Conservation (phyloP, 495 filamentous ascomycete genomes). For the Glutinoglossum americanum region DNA sequence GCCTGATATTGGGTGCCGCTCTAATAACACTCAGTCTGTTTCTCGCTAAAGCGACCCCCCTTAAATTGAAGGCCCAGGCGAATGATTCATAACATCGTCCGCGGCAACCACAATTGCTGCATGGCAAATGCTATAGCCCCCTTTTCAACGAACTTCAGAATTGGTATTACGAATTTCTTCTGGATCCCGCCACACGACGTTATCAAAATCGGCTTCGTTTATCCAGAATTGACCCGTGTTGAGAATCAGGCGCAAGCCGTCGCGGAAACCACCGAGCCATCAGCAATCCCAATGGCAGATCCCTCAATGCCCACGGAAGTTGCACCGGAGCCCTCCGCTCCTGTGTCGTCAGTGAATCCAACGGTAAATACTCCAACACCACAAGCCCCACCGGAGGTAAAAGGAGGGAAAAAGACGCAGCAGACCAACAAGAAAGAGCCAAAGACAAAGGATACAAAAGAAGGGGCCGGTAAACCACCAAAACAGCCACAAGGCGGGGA, state of each 20-base stretch:
- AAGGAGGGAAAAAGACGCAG: slow-evolving; percentile 16
- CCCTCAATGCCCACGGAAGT: neutral
- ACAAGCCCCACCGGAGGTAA: slow-evolving; percentile 6
- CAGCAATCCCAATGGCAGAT: neutral
- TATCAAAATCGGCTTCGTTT: neutral
- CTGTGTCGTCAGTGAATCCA: neutral
- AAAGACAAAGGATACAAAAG: slow-evolving; percentile 10
- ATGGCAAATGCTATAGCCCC: neutral
- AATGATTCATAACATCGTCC: neutral
- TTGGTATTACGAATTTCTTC: neutral
- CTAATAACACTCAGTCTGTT: neutral
- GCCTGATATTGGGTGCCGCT: neutral
- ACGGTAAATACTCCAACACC: neutral
- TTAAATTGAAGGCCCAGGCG: neutral
- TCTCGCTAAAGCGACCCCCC: neutral
- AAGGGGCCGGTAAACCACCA: neutral
- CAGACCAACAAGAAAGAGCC: neutral
- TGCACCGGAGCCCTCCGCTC: too few relatives aligned
- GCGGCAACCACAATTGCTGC: neutral
- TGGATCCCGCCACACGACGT: neutral
- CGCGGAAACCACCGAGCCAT: neutral
- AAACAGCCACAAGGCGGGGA: neutral
- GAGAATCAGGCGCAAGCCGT: neutral
- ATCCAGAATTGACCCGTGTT: neutral
- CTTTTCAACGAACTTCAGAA: neutral